Evolutionary conservation across 179 eudicot genomes (phyloP).

Genomic region (Silene vulgaris): DNA sequence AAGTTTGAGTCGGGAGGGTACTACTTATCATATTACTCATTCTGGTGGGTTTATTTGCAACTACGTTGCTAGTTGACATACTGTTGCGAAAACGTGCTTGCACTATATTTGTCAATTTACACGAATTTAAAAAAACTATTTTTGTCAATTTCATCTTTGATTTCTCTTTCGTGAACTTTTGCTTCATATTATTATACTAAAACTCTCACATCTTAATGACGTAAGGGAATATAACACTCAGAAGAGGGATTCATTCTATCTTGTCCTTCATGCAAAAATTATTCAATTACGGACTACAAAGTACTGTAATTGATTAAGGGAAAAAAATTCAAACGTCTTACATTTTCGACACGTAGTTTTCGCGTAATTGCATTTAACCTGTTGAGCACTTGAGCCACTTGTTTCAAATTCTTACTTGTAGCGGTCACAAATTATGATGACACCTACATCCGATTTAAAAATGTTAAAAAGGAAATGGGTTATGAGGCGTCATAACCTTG

Average conservation of each 20-base stretch:
- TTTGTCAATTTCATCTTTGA: too few relatives aligned
- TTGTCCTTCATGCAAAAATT: neutral
- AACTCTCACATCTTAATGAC: neutral
- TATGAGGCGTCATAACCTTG: too few relatives aligned
- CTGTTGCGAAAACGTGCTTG: constrained; percentile 12
- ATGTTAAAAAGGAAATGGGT: too few relatives aligned
- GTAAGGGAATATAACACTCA: neutral
- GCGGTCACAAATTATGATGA: too few relatives aligned
- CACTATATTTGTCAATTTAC: constrained; percentile 16
- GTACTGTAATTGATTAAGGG: too few relatives aligned
- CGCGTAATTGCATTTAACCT: too few relatives aligned
- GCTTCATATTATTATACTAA: neutral
- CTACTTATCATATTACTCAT: constrained; percentile 23
- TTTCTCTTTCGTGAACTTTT: neutral
- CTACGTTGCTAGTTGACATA: constrained; percentile 15
- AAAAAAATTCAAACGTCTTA: too few relatives aligned
- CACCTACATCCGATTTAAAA: too few relatives aligned
- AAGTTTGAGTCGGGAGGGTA: neutral
- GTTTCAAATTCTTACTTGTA: too few relatives aligned
- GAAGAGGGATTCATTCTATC: neutral
- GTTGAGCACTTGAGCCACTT: too few relatives aligned
- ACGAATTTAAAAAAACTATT: neutral
- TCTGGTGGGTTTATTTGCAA: neutral
- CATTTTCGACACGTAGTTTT: too few relatives aligned
- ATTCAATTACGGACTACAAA: too few relatives aligned